Percentiles rank a stretch among this genome's conserved stretches.
Conservation (phyloP, 768 basidiomycete genomes). For the Calvatia gigantea region DNA sequence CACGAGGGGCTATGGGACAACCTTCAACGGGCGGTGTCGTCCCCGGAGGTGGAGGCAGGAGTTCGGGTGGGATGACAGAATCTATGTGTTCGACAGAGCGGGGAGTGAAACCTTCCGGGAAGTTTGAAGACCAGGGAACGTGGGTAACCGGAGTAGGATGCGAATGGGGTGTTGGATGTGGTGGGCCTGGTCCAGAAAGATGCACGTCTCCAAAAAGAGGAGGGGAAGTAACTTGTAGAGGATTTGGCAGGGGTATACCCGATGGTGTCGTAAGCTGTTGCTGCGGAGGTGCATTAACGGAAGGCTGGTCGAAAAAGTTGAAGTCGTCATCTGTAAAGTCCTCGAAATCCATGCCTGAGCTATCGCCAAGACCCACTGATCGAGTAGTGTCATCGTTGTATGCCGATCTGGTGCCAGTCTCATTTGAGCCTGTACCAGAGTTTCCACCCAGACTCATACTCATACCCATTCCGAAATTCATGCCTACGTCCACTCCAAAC, state of each 20-base stretch:
- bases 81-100: conserved; percentile 22
- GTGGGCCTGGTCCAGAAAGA: conserved; percentile 18
- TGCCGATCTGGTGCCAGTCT: conserved; percentile 3
- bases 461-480: conserved; percentile 36
- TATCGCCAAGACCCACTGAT: conserved; percentile 25
- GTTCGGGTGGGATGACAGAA: conserved; percentile 30
- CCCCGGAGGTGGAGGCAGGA: conserved; percentile 49
- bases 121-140: conserved; percentile 3
- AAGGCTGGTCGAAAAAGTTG: conserved; percentile 75
- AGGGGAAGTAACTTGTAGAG: neutral
- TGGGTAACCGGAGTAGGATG: conserved; percentile 9
- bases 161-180: conserved; percentile 11
- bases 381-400: conserved; percentile 28
- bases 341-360: conserved; percentile 46
- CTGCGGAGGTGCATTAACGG: conserved; percentile 16
- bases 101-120: conserved; percentile 28
- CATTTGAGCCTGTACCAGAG: conserved; percentile 20
- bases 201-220: conserved; percentile 24
- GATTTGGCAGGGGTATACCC: neutral
- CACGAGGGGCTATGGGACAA: conserved; percentile 50
- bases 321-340: conserved; percentile 88
- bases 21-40: conserved; percentile 39
- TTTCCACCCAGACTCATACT: conserved; percentile 11
- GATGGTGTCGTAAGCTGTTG: conserved; percentile 9
- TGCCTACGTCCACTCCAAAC: conserved; percentile 34